Percentiles rank a stretch among this genome's conserved stretches.
Conservation (phyloP, 495 filamentous ascomycete species). For the Lindgomyces ingoldianus region DNA sequence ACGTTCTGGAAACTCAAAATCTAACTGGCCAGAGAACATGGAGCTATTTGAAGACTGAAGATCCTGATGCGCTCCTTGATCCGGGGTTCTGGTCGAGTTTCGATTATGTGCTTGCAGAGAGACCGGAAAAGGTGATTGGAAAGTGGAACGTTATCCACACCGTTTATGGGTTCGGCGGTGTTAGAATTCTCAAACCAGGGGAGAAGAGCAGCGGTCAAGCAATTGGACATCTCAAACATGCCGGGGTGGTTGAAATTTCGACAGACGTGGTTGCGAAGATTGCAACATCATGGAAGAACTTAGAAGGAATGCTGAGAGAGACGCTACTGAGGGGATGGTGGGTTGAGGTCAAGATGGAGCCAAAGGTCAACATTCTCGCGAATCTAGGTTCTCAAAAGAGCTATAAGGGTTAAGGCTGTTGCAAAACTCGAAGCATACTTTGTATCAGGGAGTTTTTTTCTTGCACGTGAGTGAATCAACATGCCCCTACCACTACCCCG, state of each 20-base stretch:
- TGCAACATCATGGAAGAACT: slow-evolving; percentile 38
- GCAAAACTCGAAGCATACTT: no score
- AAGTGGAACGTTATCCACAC: slow-evolving; percentile 71
- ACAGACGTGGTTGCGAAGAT: slow-evolving; percentile 53
- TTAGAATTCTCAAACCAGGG: slow-evolving; percentile 62
- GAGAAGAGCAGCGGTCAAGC: slow-evolving; percentile 21
- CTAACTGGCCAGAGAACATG: slow-evolving; percentile 42
- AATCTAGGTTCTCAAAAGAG: not conserved
- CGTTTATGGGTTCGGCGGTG: slow-evolving; percentile 69
- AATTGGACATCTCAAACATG: slow-evolving; percentile 2
- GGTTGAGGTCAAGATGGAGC: slow-evolving; percentile 61
- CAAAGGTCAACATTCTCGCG: slow-evolving; percentile 35
- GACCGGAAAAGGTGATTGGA: slow-evolving; percentile 59
- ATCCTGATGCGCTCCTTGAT: slow-evolving; percentile 55
- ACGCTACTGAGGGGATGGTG: slow-evolving; percentile 37
- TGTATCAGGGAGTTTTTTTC: no score
- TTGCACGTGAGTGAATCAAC: not conserved
- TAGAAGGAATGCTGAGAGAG: slow-evolving; percentile 21
- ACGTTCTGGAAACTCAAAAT: slow-evolving; percentile 25
- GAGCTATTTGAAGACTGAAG: slow-evolving; percentile 68
- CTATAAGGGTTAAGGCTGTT: no score
- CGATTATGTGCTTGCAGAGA: slow-evolving; percentile 77
- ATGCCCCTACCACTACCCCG: slow-evolving; percentile 13
- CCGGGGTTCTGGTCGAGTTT: slow-evolving; percentile 78
- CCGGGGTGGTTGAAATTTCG: slow-evolving; percentile 39